Evolutionary conservation across 495 filamentous ascomycete genomes (phyloP).

Genomic region (Haplographium delicatum): DNA sequence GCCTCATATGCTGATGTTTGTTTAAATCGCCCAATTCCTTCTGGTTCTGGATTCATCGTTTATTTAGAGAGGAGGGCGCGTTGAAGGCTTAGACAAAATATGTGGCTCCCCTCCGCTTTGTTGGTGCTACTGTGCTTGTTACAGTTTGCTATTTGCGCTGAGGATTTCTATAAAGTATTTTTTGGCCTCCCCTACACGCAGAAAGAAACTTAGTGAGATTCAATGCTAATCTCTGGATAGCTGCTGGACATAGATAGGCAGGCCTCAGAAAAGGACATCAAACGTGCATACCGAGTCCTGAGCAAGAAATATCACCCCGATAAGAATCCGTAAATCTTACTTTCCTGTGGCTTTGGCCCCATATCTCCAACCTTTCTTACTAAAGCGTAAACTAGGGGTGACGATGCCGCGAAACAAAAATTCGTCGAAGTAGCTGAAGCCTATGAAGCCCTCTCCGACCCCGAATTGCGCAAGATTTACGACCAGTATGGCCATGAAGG

Average conservation of each 20-base stretch:
- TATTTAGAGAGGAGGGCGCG: conserved; percentile 14
- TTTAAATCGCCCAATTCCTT: conserved; percentile 4
- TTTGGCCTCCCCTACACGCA: not conserved
- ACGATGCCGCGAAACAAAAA: conserved; percentile 77
- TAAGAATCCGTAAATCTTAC: conserved; percentile 88
- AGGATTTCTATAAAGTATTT: conserved; percentile 87
- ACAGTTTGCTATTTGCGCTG: conserved; percentile 39
- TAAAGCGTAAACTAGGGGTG: conserved; percentile 37
- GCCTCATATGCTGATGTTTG: conserved; percentile 11
- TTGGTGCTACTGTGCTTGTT: conserved; percentile 38
- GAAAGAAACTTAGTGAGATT: not conserved
- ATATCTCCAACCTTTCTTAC: not conserved
- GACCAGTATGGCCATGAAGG: conserved; percentile 94
- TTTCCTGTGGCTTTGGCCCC: conserved; percentile 1
- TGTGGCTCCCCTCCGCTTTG: conserved; percentile 22
- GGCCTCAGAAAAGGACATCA: conserved; percentile 87
- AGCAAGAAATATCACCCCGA: conserved; percentile 98
- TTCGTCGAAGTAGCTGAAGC: conserved; percentile 95
- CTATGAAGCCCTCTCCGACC: conserved; percentile 85
- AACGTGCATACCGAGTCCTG: conserved; percentile 86
- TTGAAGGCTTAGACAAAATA: conserved; percentile 12
- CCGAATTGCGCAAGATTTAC: conserved; percentile 83
- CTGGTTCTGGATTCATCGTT: conserved; percentile 4
- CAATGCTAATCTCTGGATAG: conserved; percentile 29
- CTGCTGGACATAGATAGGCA: conserved; percentile 75